Conservation (phyloP, 345 rosid genomes). For the Eucalyptus paniculata region DNA sequence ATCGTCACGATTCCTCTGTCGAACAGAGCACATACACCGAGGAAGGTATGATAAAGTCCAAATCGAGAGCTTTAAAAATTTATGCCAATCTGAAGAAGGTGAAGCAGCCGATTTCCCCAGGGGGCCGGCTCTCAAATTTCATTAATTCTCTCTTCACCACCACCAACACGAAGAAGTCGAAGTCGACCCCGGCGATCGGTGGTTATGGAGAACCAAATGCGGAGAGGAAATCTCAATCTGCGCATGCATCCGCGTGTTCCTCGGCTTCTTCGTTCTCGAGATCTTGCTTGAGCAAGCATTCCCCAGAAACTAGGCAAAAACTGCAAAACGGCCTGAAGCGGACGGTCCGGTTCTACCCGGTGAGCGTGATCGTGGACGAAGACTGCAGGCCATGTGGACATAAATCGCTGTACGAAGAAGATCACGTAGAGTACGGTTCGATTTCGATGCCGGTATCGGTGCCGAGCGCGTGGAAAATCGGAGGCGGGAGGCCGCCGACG, state of each 20-base stretch:
- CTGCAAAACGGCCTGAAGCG: conserved; percentile 47
- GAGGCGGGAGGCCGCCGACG: conserved; percentile 16
- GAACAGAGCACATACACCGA: conserved; percentile 20
- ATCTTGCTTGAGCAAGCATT: conserved; percentile 61
- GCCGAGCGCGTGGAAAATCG: conserved; percentile 25
- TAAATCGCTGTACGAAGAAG: conserved; percentile 12
- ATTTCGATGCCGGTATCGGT: conserved; percentile 17
- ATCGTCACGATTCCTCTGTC: conserved; percentile 8
- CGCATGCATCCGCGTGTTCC: conserved; percentile 45
- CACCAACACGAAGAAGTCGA: conserved; percentile 32
- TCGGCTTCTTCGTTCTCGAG: conserved; percentile 81
- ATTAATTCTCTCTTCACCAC: conserved; percentile 57
- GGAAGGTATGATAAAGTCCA: conserved; percentile 23
- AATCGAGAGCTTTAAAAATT: conserved; percentile 52
- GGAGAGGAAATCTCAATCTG: conserved; percentile 23
- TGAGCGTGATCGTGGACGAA: conserved; percentile 51
- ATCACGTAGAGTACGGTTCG: background rate
- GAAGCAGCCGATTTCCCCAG: conserved; percentile 86
- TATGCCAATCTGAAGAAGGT: conserved; percentile 48
- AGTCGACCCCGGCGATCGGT: background rate
- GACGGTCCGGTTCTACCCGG: conserved; percentile 58
- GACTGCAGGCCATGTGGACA: conserved; percentile 44
- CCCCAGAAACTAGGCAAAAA: conserved; percentile 38
- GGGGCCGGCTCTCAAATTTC: conserved; percentile 53
- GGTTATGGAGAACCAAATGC: conserved; percentile 5